Evolutionary conservation across 2,329 filamentous ascomycete species (phyloP).

Genomic region (Aaosphaeria arxii): DNA sequence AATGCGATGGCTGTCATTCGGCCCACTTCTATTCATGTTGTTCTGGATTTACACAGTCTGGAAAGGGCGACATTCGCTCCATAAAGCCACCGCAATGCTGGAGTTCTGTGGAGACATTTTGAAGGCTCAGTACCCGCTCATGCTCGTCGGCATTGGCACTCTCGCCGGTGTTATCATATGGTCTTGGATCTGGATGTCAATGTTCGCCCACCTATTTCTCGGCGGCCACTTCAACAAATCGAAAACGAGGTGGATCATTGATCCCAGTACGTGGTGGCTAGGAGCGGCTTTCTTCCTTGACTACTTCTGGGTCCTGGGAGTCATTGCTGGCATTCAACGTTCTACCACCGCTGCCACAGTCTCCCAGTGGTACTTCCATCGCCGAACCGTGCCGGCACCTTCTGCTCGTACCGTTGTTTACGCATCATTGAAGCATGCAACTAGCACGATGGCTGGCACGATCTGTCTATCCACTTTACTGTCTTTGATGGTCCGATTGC

Average conservation of each 20-base stretch:
- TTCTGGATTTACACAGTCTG: slow-evolving; percentile 83
- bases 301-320: slow-evolving; percentile 90
- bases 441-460: slow-evolving; percentile 85
- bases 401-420: slow-evolving; percentile 77
- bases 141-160: slow-evolving; percentile 78
- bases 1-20: slow-evolving; percentile 82
- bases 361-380: slow-evolving; percentile 98
- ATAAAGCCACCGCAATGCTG: slow-evolving; percentile 80
- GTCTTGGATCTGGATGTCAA: slow-evolving; percentile 94
- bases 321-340: slow-evolving; percentile 85
- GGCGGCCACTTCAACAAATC: slow-evolving; percentile 74
- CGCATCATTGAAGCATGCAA: slow-evolving; percentile 77
- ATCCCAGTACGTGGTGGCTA: slow-evolving; percentile 89
- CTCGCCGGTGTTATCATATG: slow-evolving; percentile 75
- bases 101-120: slow-evolving; percentile 91
- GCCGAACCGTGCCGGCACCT: slow-evolving; percentile 73
- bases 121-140: slow-evolving; percentile 75
- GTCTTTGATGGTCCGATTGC: slow-evolving; percentile 76
- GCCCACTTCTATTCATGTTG: slow-evolving; percentile 70
- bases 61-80: slow-evolving; percentile 75
- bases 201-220: slow-evolving; percentile 95
- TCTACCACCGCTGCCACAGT: slow-evolving; percentile 92
- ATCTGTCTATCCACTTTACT: slow-evolving; percentile 86
- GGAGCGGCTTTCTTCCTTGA: slow-evolving; percentile 89
- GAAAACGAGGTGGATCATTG: slow-evolving; percentile 70